Evolutionary conservation across 2,329 filamentous ascomycete species (phyloP).

Genomic region (Colletotrichum theobromicola): DNA sequence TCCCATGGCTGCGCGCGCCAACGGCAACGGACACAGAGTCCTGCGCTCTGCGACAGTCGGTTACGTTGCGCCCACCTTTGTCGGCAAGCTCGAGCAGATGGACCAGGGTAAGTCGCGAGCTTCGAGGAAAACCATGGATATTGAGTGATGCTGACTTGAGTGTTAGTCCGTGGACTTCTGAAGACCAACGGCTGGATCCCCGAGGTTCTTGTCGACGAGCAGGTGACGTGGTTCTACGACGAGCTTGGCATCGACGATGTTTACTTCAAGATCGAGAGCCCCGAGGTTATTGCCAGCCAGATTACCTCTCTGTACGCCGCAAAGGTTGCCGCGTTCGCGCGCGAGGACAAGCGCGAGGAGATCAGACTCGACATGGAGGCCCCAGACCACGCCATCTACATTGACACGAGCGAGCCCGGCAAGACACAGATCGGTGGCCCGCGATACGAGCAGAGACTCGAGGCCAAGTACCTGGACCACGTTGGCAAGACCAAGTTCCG

Average conservation of each 20-base stretch:
- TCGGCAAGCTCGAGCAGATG: conserved; percentile 93
- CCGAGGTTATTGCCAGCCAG: conserved; percentile 87
- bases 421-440: conserved; percentile 78
- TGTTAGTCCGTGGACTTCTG: conserved; percentile 79
- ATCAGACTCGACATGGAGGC: conserved; percentile 97
- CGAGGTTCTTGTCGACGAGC: conserved; percentile 78
- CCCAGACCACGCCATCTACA: conserved; percentile 94
- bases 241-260: conserved; percentile 98
- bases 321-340: conserved; percentile 91
- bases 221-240: conserved; percentile 97
- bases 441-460: conserved; percentile 91
- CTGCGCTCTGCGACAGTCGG: conserved; percentile 90
- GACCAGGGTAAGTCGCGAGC: conserved; percentile 63
- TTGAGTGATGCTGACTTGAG: neutral
- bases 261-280: conserved; percentile 92
- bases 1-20: conserved; percentile 57
- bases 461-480: conserved; percentile 92
- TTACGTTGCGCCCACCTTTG: conserved; percentile 93
- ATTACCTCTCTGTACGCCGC: conserved; percentile 96
- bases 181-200: conserved; percentile 86
- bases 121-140: neutral
- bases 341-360: conserved; percentile 92
- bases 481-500: conserved; percentile 79
- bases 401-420: conserved; percentile 94
- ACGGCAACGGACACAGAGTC: conserved; percentile 71